A percentile compares a stretch with the other conserved stretches of the same genome.
Conservation (phyloP, 352 stramenopile genomes). For the Globisporangium recalcitrans region DNA sequence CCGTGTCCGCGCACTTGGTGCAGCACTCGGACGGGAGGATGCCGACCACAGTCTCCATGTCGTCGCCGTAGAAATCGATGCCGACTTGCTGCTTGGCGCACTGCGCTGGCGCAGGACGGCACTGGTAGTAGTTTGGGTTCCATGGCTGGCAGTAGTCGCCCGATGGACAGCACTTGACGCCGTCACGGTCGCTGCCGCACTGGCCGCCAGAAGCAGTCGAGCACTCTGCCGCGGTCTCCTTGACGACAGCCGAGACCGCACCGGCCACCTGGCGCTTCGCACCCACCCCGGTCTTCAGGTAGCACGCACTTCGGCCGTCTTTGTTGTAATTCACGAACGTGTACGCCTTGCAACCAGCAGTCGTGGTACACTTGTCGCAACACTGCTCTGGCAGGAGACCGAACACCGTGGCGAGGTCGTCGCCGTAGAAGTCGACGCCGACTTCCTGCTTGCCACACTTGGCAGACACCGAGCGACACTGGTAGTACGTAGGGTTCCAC, state of each 20-base stretch:
- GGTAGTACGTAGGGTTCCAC: constrained; percentile 26
- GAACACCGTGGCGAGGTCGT: neutral
- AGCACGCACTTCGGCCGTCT: neutral
- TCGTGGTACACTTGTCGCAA: neutral
- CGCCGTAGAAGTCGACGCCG: neutral
- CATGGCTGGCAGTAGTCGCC: constrained; percentile 26
- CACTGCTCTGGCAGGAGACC: neutral
- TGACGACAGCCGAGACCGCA: neutral
- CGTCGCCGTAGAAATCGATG: neutral
- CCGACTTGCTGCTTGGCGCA: neutral
- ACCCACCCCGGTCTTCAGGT: neutral
- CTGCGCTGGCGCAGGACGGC: neutral
- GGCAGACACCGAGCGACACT: constrained; percentile 12
- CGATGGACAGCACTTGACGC: neutral
- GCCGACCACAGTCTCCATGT: neutral
- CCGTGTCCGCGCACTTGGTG: constrained; percentile 7
- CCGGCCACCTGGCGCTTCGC: neutral
- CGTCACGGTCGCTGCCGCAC: neutral
- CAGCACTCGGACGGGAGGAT: constrained; percentile 23
- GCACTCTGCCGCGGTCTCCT: neutral
- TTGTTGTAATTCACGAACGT: neutral
- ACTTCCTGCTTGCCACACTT: neutral
- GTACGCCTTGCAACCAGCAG: neutral
- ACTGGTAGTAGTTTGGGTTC: constrained; percentile 28
- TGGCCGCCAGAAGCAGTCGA: neutral